Percentiles rank a stretch among this genome's conserved stretches.
These are phyloP conservation scores for Trametes hirsuta DNA, from an alignment of 1,284 basidiomycete genomes.

Conservation along the genomic window DNA sequence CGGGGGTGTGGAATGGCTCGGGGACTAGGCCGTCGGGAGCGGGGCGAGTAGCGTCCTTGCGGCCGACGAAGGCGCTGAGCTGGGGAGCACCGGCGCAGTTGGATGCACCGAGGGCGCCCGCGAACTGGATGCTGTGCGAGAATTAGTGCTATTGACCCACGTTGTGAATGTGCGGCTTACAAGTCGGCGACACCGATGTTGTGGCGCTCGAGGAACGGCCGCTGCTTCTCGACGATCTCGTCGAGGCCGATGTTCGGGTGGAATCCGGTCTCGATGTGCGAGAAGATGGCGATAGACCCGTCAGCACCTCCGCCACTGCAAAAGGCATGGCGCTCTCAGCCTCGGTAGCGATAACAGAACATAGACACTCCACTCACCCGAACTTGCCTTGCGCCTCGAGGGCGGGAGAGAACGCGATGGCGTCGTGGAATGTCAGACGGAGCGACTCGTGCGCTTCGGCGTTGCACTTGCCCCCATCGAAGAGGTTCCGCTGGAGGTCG, in stretches of 20 bases:
- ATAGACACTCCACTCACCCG: neutral
- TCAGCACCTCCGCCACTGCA: neutral
- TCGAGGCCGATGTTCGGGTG: neutral
- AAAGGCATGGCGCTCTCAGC: neutral
- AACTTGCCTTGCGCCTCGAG: neutral
- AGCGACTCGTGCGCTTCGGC: neutral
- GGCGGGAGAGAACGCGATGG: neutral
- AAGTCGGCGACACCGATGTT: neutral
- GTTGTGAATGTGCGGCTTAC: neutral
- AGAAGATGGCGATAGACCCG: neutral
- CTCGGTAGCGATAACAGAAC: neutral
- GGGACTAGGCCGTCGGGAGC: neutral
- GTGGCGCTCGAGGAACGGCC: neutral
- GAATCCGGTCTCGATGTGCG: neutral
- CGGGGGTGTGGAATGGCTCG: neutral
- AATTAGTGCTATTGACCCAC: neutral
- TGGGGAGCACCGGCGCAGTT: neutral
- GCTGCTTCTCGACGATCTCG: neutral
- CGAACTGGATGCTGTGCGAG: neutral
- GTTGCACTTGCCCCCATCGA: neutral
- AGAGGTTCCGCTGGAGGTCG: neutral
- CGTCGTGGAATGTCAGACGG: neutral
- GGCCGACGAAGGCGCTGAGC: neutral
- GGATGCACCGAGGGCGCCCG: neutral
- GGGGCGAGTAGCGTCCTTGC: neutral